Conservation (phyloP, 768 basidiomycete genomes). For the Amanita jacksonii region DNA sequence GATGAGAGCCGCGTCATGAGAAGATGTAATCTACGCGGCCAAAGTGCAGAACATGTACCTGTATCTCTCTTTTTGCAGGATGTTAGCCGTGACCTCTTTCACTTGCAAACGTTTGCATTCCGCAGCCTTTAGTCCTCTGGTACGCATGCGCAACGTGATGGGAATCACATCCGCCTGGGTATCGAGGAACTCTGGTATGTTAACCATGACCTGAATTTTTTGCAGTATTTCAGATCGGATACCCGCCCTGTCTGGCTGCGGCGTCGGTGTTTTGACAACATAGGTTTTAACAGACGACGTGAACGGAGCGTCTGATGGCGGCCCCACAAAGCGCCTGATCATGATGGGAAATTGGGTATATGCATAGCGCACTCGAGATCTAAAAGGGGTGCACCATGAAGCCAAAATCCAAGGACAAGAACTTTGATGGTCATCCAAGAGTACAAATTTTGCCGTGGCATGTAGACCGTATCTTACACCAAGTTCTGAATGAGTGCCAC, state of each 20-base stretch:
- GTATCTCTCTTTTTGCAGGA: constrained; percentile 58
- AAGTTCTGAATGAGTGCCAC: constrained; percentile 38
- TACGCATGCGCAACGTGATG: constrained; percentile 51
- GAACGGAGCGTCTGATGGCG: constrained; percentile 25
- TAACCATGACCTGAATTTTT: constrained; percentile 55
- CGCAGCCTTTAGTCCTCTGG: constrained; percentile 36
- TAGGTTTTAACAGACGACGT: constrained; percentile 31
- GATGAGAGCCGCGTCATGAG: constrained; percentile 6
- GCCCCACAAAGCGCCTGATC: constrained; percentile 44
- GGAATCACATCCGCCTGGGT: constrained; percentile 40
- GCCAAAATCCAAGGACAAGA: constrained; percentile 34
- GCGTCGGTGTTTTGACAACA: constrained; percentile 30
- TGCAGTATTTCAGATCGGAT: constrained; percentile 48
- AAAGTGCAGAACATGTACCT: constrained; percentile 33
- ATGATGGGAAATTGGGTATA: constrained; percentile 33
- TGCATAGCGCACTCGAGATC: constrained; percentile 31
- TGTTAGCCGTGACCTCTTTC: constrained; percentile 42
- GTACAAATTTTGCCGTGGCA: constrained; percentile 52
- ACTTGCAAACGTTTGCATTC: constrained; percentile 50
- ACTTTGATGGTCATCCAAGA: constrained; percentile 29
- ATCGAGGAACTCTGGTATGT: constrained; percentile 46
- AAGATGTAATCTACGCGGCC: neutral
- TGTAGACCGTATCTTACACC: constrained; percentile 61
- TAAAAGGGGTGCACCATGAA: constrained; percentile 47
- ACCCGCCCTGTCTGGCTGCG: constrained; percentile 13